These are phyloP conservation scores for Backusella liffmaniae DNA, from an alignment of 192 early-diverging fungal genomes.

Conservation along the genomic window DNA sequence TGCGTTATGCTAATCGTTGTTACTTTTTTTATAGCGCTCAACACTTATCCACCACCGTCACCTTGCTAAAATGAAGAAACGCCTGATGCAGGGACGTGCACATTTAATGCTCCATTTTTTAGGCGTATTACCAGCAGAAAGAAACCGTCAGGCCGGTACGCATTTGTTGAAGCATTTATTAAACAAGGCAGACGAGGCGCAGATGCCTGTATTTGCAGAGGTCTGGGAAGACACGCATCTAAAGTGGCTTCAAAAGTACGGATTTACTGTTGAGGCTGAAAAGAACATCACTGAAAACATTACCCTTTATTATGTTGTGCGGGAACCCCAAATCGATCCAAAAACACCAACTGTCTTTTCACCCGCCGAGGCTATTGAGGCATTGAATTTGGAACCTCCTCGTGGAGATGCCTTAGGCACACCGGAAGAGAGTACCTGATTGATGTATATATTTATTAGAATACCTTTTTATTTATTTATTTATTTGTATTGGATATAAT, in stretches of 20 bases:
- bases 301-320: background rate
- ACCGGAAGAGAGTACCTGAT: background rate
- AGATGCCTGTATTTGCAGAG: constrained; percentile 18
- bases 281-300: background rate
- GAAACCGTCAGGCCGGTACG: constrained; percentile 10
- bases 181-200: constrained; percentile 13
- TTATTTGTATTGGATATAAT: background rate
- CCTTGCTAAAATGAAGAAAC: constrained; percentile 3
- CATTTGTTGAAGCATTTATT: constrained; percentile 12
- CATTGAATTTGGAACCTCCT: background rate
- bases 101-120: constrained; percentile 23
- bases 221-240: background rate
- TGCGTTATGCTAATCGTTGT: background rate
- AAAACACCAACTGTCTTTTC: background rate
- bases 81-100: background rate
- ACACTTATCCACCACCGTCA: constrained; percentile 8
- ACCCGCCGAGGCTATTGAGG: background rate
- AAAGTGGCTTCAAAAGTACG: constrained; percentile 6
- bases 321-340: background rate
- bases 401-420: background rate
- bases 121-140: constrained; percentile 25
- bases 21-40: background rate
- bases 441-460: background rate
- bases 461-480: background rate
- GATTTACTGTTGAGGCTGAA: constrained; percentile 2